Base-by-base conservation (phyloP, 148 eudicot species). In the Limonium bicolor region DNA sequence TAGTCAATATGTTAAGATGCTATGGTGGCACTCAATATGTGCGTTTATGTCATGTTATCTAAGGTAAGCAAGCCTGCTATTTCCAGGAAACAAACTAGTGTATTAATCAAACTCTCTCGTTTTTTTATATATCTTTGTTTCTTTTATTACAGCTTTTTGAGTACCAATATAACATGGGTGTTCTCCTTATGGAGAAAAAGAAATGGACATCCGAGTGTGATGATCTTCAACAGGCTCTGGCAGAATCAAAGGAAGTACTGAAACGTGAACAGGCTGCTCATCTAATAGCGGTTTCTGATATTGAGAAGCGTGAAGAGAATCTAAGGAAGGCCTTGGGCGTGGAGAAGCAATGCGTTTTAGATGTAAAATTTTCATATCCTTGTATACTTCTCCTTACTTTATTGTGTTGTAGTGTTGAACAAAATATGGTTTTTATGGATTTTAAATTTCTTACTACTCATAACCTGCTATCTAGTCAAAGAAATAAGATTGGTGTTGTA, bases 161-260 rank as follows among this genome's bases (percentile, higher is more conserved):
- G 18, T 90, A 90, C 70, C 99, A 90, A 56, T 90, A 84, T 61
- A 90, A 80, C 51, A 85, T 90, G 99, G 99, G 99, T 20, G 77
- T 90, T 54, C 95, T 90, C 5, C 48, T 90, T 70, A 70, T 90
- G 52, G 99, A 90, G 74, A 90, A 90, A 52, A 84, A 85, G 61
- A 95, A 90, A 20, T 85, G 81, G 95, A 52, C 56, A 12, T 66
- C 81, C n/a, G 81, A 80, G 66, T 66, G 64, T 51, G 95, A 90
- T 53, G 88, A 85, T 52, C 70, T 84, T 35, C 65, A 59, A 53
- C 70, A 58, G 42, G 71, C 67, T 11, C 36, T 78, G 35, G 55
- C 56, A 10, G 85, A 85, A 48, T 65, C 74, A 39, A 73, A 66
- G 43, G 87, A 73, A 26, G 26, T 59, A 18, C 71, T 80, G 8